Evolutionary conservation across 805 yeast genomes (phyloP), one percentile per base, ranked within the genome.

Genomic region (Brettanomyces sp.): DNA sequence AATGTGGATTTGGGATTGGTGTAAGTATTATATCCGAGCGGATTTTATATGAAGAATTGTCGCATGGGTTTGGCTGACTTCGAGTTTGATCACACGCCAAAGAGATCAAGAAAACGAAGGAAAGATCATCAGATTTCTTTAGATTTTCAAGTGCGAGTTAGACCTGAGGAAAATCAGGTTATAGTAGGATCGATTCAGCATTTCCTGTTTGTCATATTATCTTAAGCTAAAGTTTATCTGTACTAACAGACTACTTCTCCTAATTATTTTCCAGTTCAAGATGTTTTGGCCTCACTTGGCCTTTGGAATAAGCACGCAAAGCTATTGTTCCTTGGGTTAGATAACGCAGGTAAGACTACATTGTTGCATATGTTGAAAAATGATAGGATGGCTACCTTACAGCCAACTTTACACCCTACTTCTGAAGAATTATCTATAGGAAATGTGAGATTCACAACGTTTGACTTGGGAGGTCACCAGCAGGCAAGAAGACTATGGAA

Each of bases 401-500:
- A 89, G 67, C 99, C 99, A 57, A 93, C 99, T 28, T 80, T 90
- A 68, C 99, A 93, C 67, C 99, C 99, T 60, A 89, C 99, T 18
- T 88, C 96, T 24, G 99, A 93, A 69, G 99, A 93, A 66, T 77
- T 93, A 59, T 90, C 97, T 51, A 93, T 93, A 58, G 99, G 98
- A 56, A 84, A 85, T 56, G 95, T 91, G 51, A 83, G 91, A 66
- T 93, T 93, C 76, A 93, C 99, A 49, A 93, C 99, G 28, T 93
- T 93, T 59, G 99, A 93, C 67, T 76, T 93, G 57, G 99, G 99
- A 68, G 99, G 99, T 39, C 99, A 93, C 73, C 83, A 79, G 66
- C 97, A 91, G 70, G 98, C 99, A 43, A 90, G 99, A 72, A 88
- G 99, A 70, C 80, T 93, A 63, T 93, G 99, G 99, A 90, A 90